A percentile compares a stretch with the other conserved stretches of the same genome.
phyloP scores from a whole-genome alignment of 2,329 filamentous ascomycete species.

The Cladosporium sp. region DNA sequence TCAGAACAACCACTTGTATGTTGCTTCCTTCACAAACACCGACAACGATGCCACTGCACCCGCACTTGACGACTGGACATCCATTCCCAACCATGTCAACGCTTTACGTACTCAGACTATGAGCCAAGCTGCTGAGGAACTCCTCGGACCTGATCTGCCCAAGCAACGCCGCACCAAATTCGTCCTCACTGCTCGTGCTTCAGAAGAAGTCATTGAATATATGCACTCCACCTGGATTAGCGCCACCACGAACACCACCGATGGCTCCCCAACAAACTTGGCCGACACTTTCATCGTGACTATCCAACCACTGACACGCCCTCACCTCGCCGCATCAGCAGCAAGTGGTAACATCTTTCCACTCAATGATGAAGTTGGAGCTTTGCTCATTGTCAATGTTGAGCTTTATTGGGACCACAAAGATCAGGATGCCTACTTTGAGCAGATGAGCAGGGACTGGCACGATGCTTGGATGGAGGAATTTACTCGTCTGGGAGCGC shows the following conservation, averaged over 20 bases:
- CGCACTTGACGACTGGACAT: constrained; percentile 15
- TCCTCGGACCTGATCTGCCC: constrained; percentile 13
- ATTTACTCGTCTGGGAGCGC: neutral
- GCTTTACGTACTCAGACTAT: constrained; percentile 17
- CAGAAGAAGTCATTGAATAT: constrained; percentile 13
- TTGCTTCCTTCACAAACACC: constrained; percentile 20
- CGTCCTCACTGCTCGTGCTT: constrained; percentile 17
- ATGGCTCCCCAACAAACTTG: constrained; percentile 3
- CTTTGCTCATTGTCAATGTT: constrained; percentile 18
- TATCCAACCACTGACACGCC: constrained; percentile 18
- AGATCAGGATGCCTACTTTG: constrained; percentile 14
- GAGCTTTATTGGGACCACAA: constrained; percentile 18
- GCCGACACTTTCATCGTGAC: constrained; percentile 15
- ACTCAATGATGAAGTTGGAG: constrained; percentile 12
- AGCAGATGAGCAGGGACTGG: constrained; percentile 9
- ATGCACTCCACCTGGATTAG: constrained; percentile 17
- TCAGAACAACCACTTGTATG: constrained; percentile 15
- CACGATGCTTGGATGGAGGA: constrained; percentile 11
- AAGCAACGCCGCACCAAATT: constrained; percentile 20
- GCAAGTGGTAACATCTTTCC: constrained; percentile 19
- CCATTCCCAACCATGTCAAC: constrained; percentile 15
- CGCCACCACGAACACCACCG: constrained; percentile 10
- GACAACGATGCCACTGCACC: constrained; percentile 9
- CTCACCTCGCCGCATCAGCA: constrained; percentile 19
- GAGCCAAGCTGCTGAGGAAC: constrained; percentile 16